Evolutionary conservation across 2,329 filamentous ascomycete species (phyloP), one percentile per base, ranked within the genome.

Genomic region (Colletotrichum sansevieriae): DNA sequence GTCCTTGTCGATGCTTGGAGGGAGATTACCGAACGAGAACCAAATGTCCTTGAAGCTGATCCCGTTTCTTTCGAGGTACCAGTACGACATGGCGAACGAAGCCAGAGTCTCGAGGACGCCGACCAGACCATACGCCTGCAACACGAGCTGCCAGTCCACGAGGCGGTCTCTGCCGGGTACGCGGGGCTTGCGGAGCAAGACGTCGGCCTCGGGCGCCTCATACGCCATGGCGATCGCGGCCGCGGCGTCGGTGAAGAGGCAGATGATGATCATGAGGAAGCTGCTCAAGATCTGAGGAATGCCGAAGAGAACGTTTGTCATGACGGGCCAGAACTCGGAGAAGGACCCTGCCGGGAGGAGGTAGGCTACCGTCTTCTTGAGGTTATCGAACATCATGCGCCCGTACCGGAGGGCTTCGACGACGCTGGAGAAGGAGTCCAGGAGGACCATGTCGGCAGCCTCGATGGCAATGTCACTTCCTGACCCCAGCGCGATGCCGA

Each of bases 401-500:
- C 92, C 92, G 68, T 91, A 93, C 71, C 89, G 84, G 2, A 94
- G 88, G 1, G 92, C 92, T 74, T 91, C 87, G 5, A 94, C 88
- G 37, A 95, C 87, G 1, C 90, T 91, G 0, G 88, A 85, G 74
- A 95, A 94, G 0, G 88, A 89, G 60, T 94, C 92, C 6, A 97
- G 84, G 2, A 97, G 85, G 29, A 97, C 91, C 83, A 97, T 96
- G 63, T 92, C 91, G 0, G 93, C 92, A 0, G 92, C 92, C 60
- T 91, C 92, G 71, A 96, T 90, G 4, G 94, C 94, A 41, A 97
- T 91, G 75, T 97, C 94, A 0, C 91, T 93, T 4, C 93, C 93
- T 0, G 89, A 91, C 1, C 92, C 92, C 73, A 97, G 89, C 1
- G 93, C 92, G 69, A 97, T 95, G 65, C 92, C 92, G 1, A 97